Conservation (phyloP, 176 grass and related monocot species). For the Triticum monococcum region DNA sequence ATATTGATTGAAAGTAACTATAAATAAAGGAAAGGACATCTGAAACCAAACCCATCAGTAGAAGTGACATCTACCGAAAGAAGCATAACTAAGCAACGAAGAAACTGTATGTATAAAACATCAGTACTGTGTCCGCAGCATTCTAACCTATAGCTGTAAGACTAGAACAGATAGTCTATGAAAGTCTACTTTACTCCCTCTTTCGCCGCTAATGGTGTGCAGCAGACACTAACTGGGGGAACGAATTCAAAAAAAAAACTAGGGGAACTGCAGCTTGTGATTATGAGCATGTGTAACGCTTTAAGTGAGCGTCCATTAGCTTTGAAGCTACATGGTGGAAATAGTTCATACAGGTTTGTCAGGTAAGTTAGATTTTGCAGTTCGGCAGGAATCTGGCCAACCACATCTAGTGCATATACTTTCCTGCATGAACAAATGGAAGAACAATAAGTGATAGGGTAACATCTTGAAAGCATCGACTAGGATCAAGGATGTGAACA, state of each 20-base stretch:
- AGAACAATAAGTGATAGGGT: not conserved
- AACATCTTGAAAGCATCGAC: not conserved
- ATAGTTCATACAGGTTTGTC: constrained; percentile 33
- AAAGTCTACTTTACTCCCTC: no score
- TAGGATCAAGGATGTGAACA: not conserved
- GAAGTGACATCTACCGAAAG: no score
- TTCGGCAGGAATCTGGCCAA: constrained; percentile 51
- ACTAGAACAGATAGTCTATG: no score
- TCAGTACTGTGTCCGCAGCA: no score
- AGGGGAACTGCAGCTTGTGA: no score
- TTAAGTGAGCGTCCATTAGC: not conserved
- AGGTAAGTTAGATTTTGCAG: constrained; percentile 56
- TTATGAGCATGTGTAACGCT: not conserved
- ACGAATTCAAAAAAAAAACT: no score
- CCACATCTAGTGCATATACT: constrained; percentile 38
- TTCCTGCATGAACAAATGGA: constrained; percentile 33
- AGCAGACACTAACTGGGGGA: no score
- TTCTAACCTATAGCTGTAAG: no score
- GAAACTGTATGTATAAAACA: not conserved
- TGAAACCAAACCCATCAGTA: no score
- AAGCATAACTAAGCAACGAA: not conserved
- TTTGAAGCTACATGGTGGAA: not conserved
- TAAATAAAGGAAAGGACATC: not conserved
- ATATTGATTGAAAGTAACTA: not conserved
- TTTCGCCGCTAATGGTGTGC: no score